Evolutionary conservation across 164 flowering plant species (phyloP), one percentile per base, ranked within the genome.

Genomic region (Houttuynia cordata): DNA sequence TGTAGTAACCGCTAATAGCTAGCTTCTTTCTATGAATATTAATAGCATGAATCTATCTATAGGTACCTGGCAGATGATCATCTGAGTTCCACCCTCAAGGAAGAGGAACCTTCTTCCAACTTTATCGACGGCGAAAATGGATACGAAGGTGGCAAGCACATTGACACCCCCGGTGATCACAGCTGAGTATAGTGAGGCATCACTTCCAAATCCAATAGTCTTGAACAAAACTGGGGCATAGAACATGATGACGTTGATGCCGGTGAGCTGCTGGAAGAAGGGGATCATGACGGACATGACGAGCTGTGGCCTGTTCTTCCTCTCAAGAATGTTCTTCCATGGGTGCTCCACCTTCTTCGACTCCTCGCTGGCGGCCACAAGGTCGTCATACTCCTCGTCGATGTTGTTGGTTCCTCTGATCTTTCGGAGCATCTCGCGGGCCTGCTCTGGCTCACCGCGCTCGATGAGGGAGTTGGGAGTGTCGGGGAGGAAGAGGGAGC

Each of bases 161-260:
- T 67, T 67, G 14, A 74, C 74, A 1, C 64, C 53, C 34, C 77
- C 77, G 0, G 60, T 67, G 56, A 74, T 70, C 14, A 64, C 77
- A 0, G 77, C 60, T 0, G 74, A 74, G 20, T 64, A 24, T 24
- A 74, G 52, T 0, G 77, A 68, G 2, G 69, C 67, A 12, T 67
- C 62, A 18, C 25, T 71, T 47, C 60, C 60, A 56, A 70, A 74
- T 0, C 74, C 76, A 3, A 70, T 59, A 0, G 74, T 70, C 56
- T 70, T 71, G 63, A 74, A 74, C 19, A 74, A 51, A 18, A 74
- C 77, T 13, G 77, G 77, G 0, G 74, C 74, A 47, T 74, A 74
- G 69, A 74, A 74, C 74, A 74, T 74, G 22, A 74, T 74, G 3
- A 73, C 77, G 22, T 67, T 30, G 37, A 30, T 30, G 37, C 37